Evolutionary conservation across 2,329 filamentous ascomycete genomes (phyloP).

Genomic region (Chaetomium sp.): DNA sequence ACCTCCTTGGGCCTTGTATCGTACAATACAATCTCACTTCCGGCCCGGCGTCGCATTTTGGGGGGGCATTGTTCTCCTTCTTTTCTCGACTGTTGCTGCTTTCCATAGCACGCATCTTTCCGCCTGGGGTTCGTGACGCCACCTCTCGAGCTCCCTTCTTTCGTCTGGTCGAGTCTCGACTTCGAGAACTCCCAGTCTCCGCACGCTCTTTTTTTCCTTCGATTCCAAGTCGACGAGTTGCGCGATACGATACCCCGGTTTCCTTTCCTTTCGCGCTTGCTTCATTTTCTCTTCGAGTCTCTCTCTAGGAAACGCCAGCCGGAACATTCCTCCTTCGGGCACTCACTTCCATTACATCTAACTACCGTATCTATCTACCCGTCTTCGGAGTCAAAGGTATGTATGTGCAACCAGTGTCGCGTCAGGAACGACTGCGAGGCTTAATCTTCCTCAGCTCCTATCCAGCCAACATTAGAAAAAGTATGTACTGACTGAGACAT

Average conservation of each 20-base stretch:
- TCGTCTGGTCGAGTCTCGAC: constrained; percentile 11
- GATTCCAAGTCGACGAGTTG: not conserved
- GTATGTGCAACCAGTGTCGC: not conserved
- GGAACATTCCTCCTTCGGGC: not conserved
- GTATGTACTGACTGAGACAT: constrained; percentile 3
- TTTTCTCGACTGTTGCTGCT: constrained; percentile 14
- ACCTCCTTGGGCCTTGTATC: constrained; percentile 18
- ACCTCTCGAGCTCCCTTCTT: not conserved
- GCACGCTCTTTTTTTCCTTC: constrained; percentile 1
- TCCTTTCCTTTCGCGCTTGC: not conserved
- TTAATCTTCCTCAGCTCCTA: not conserved
- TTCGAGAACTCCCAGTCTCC: constrained; percentile 3
- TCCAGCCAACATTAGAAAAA: not conserved
- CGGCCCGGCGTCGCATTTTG: constrained; percentile 3
- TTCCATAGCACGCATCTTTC: not conserved
- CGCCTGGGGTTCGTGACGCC: not conserved
- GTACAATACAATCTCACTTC: constrained; percentile 21
- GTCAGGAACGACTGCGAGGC: not conserved
- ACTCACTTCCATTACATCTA: constrained; percentile 5
- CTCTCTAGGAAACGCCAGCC: not conserved
- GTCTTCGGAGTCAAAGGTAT: not conserved
- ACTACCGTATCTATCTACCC: not conserved
- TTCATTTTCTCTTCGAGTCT: constrained; percentile 7
- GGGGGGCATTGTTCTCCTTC: constrained; percentile 16
- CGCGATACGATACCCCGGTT: constrained; percentile 13